Percentiles rank a stretch among this genome's conserved stretches.
These are phyloP conservation scores for Termitomyces sp. DNA, from an alignment of 768 basidiomycete species.

Conservation along the genomic window DNA sequence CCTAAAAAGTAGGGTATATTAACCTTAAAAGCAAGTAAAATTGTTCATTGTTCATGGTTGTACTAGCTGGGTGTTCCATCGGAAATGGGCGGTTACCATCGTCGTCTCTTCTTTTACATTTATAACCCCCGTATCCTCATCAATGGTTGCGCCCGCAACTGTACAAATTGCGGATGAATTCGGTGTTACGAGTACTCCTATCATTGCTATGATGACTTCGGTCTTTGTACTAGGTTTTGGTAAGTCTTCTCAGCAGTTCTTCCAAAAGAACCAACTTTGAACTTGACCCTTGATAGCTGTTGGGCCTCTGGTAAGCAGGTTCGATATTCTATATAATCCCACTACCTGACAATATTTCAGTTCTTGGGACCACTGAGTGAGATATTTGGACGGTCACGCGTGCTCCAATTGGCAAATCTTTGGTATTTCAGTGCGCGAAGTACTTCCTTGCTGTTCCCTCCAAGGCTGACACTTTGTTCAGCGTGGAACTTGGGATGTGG, in stretches of 20 bases:
- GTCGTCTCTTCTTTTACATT: constrained; percentile 66
- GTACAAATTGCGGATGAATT: constrained; percentile 46
- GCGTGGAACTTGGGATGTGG: constrained; percentile 64
- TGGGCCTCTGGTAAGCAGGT: constrained; percentile 37
- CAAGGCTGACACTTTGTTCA: neutral
- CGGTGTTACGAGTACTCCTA: constrained; percentile 41
- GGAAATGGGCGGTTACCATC: constrained; percentile 63
- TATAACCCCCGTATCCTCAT: constrained; percentile 64
- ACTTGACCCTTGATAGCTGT: constrained; percentile 29
- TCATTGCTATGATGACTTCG: constrained; percentile 55
- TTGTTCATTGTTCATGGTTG: neutral
- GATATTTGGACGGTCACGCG: constrained; percentile 59
- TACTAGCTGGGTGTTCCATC: constrained; percentile 47
- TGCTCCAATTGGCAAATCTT: constrained; percentile 59
- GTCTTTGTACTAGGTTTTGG: constrained; percentile 53
- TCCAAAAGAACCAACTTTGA: neutral
- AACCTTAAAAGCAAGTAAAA: neutral
- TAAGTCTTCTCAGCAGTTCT: constrained; percentile 18
- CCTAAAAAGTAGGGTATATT: constrained; percentile 58
- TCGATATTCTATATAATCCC: neutral
- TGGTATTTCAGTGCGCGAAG: constrained; percentile 51
- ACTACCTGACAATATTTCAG: constrained; percentile 14
- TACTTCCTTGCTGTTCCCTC: neutral
- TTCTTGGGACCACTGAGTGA: constrained; percentile 63
- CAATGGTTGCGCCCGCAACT: constrained; percentile 68